Evolutionary conservation across 108 stramenopile species (phyloP), one percentile per base, ranked within the genome.

Genomic region (Mediolabrus comicus): DNA sequence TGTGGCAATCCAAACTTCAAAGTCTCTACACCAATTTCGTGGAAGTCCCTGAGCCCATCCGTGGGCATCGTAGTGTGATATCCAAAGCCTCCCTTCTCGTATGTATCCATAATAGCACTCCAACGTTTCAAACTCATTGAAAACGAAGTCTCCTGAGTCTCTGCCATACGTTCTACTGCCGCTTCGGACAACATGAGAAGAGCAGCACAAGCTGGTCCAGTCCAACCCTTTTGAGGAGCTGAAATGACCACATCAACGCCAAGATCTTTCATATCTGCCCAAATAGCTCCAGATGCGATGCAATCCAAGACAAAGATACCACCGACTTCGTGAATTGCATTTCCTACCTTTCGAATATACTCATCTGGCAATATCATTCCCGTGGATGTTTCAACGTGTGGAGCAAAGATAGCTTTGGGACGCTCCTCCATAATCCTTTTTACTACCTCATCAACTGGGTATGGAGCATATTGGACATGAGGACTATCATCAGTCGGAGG

Each of bases 1-100:
- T 86, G 80, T 0, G 92, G 92, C 53, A 97, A 58, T 5, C 96
- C 96, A 59, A 95, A 88, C 17, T 84, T 75, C 39, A 93, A 54
- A 14, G 90, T 91, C 59, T 97, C 94, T 7, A 93, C 86, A 39
- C 86, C 80, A 69, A 95, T 93, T 67, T 94, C 91, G 63, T 94
- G 92, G 73, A 97, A 94, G 46, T 88, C 88, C 13, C 91, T 62
- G 46, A 97, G 77, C 22, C 86, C 91, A 68, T 97, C 96, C 0
- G 96, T 97, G 1, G 96, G 94, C 90, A 97, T 91, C 31, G 96
- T 97, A 8, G 94, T 94, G 67, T 97, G 94, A 71, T 97, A 97
- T 61, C 89, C 94, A 65, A 91, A 94, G 5, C 92, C 92, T 24
- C 92, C 92, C 32, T 86, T 89, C 49, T 83, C 87, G 61, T 94